Conservation (phyloP, 2,329 filamentous ascomycete genomes). For the Fusarium avenaceum region DNA sequence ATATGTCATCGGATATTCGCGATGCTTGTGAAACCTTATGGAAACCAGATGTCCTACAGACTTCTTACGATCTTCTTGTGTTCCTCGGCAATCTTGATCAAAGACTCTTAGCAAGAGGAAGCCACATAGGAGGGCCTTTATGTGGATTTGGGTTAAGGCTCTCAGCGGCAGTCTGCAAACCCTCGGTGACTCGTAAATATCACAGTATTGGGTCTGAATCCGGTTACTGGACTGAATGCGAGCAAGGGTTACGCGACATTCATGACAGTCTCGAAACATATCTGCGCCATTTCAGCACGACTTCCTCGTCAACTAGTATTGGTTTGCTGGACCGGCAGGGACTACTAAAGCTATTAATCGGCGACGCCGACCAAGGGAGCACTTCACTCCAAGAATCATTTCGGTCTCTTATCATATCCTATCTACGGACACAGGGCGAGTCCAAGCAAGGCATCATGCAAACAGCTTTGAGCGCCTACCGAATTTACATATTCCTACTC, state of each 20-base stretch:
- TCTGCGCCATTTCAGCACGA: slow-evolving; percentile 18
- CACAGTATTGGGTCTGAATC: slow-evolving; percentile 42
- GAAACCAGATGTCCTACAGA: slow-evolving; percentile 7
- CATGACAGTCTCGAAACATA: slow-evolving; percentile 41
- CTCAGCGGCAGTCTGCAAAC: slow-evolving; percentile 49
- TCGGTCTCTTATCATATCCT: slow-evolving; percentile 40
- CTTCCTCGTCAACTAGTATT: slow-evolving; percentile 4
- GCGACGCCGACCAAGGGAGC: slow-evolving; percentile 42
- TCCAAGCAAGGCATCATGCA: background rate
- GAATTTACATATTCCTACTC: slow-evolving; percentile 49
- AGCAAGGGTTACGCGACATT: slow-evolving; percentile 41
- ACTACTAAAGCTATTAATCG: slow-evolving; percentile 51
- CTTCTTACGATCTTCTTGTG: slow-evolving; percentile 46
- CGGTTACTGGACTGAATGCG: slow-evolving; percentile 25
- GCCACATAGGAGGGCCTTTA: slow-evolving; percentile 48
- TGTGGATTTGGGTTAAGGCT: slow-evolving; percentile 50
- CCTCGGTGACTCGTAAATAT: slow-evolving; percentile 46
- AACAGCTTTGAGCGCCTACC: slow-evolving; percentile 39
- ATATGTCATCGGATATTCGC: slow-evolving; percentile 45
- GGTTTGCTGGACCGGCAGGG: slow-evolving; percentile 38
- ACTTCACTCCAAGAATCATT: slow-evolving; percentile 40
- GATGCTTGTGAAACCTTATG: slow-evolving; percentile 44
- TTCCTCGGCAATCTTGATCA: slow-evolving; percentile 60
- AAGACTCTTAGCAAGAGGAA: slow-evolving; percentile 47
- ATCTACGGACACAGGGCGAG: slow-evolving; percentile 10